Base-by-base conservation (phyloP, 768 basidiomycete genomes). In the Boletus sp. region DNA sequence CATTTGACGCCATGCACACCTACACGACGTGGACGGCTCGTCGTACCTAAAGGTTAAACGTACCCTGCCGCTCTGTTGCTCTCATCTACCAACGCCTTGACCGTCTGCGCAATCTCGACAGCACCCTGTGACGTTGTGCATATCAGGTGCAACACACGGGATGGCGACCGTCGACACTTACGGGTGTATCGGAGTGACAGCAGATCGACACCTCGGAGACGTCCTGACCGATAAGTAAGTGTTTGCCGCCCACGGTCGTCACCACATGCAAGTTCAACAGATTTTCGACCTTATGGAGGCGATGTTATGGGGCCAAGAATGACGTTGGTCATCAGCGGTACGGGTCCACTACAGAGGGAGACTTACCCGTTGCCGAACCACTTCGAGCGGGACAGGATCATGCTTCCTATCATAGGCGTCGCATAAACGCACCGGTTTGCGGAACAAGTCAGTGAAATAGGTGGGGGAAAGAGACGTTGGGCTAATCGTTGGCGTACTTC, bases 101-200 rank as follows among this genome's bases (percentile, higher is more conserved):
- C 84, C 0, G 78, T 70, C 44, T 69, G 61, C 7, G 82, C 81
- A 32, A 82, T 79, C 60, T 80, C 76, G 6, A 83, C 78, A 0
- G 83, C 81, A 18, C 78, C 83, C 82, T 84, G 50, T 24, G 28
- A 30, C 10, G 30, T 15, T n/a, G 37, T 28, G 10, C 6, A 20
- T 24, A 24, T 60, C 49, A 49, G n/a, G 5, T 37, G 2, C 9
- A 61, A 33, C 33, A 36, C 29, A 49, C 45, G 14, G 4, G 20
- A 8, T 8, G 12, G 6, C 1, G 45, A 51, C 39, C n/a, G 15
- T 11, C 9, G 5, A 32, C 53, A 65, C 83, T 65, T 39, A 85
- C 82, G 1, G 85, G 83, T 1, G 83, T 85, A 54, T 86, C 84
- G 0, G 83, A 86, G 64, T 86, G 85, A 56, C 82, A 82, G 53